Evolutionary conservation across 257 asterid species (phyloP).

Genomic region (Solanum tarapatanum): DNA sequence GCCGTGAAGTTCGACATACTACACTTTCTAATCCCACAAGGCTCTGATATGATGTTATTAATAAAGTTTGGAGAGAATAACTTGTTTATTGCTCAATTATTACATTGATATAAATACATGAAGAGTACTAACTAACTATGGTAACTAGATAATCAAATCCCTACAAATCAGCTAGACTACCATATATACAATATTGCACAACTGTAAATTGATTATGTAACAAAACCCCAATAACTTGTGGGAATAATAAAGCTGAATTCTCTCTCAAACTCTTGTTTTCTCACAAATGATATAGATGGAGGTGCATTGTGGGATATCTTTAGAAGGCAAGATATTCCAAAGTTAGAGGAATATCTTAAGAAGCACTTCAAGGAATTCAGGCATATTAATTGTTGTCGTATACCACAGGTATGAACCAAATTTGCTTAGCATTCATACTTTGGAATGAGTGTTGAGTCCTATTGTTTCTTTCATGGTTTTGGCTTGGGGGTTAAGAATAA

Average conservation of each 20-base stretch:
- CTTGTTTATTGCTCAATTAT: no score
- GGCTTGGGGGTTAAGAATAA: not conserved
- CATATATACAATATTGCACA: no score
- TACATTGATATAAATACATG: no score
- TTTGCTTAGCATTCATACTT: not conserved
- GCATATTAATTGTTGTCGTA: not conserved
- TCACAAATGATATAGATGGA: conserved; percentile 17
- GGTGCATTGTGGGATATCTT: conserved; percentile 96
- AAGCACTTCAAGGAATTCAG: not conserved
- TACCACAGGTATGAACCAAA: not conserved
- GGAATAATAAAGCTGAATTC: not conserved
- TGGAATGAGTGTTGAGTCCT: not conserved
- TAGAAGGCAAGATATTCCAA: conserved; percentile 62
- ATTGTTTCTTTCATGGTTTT: not conserved
- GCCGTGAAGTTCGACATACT: no score
- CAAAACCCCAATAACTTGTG: not conserved
- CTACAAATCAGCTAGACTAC: no score
- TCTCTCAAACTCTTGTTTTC: not conserved
- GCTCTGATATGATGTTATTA: no score
- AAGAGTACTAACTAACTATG: no score
- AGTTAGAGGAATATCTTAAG: not conserved
- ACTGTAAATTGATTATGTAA: no score
- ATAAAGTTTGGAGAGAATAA: no score
- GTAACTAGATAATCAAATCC: no score
- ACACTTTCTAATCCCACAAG: no score